Base-by-base conservation (phyloP, 225 moss, liverwort and hornwort species). In the Pseudisothecium myosuroides region DNA sequence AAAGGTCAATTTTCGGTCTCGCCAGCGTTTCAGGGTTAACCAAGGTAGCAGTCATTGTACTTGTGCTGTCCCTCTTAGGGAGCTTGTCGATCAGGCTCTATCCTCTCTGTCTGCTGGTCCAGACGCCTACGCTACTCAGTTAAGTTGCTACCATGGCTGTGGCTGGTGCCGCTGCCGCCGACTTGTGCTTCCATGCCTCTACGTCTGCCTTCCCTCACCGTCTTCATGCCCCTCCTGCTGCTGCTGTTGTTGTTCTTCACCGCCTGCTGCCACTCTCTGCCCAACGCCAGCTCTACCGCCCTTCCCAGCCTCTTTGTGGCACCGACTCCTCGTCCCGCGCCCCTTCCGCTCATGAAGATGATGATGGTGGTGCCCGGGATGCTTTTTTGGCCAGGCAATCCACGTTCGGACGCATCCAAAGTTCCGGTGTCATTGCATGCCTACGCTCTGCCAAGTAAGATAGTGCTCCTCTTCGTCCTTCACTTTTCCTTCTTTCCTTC, bases 361-460 rank as follows among this genome's bases (percentile, higher is more conserved):
- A 14, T 69, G 15, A 50, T 37, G 41, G 7, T 9, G 81, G 60
- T 21, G 81, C 78, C 28, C 17, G 79, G 17, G 28, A 58, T 41
- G 63, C 88, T 34, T 86, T 81, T 28, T 29, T 81, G 85, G 81
- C 88, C 67, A 92, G 89, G 89, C 85, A 93, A 71, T 85, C 88
- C 39, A 93, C 93, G 39, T 76, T 96, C 76, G 89, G 91, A 62
- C 85, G 85, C 80, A 88, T 98, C 80, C 94, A 92, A 37, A 77
- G 82, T 31, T 87, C 93, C 56, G 94, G 95, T 72, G 87, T 92
- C 52, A 94, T 98, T 49, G 95, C 96, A 47, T 98, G 96, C 92
- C 89, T 96, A 83, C 94, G 96, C 90, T 91, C 93, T 61, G 82
- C 85, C 64, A 83, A 94, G 98, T 96, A 84, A 82, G 88, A 58